phyloP scores from a whole-genome alignment of 768 basidiomycete species.

The Xerocomus brunneocitrinus region DNA sequence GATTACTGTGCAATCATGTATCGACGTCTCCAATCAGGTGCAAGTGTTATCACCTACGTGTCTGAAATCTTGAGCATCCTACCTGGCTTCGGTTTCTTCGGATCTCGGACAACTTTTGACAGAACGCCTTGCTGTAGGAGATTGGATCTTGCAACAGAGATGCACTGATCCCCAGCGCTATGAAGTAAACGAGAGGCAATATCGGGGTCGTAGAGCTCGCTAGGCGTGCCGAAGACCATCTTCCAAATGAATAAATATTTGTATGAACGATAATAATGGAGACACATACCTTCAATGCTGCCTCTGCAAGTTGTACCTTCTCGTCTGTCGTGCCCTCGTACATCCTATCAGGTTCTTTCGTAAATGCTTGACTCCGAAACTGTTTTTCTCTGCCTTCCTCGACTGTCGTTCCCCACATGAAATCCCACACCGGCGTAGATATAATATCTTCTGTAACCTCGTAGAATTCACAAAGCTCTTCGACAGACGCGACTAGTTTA shows the following conservation, averaged over 20 bases:
- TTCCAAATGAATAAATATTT: constrained; percentile 26
- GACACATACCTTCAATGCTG: constrained; percentile 59
- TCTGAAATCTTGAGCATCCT: constrained; percentile 76
- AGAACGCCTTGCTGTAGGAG: constrained; percentile 63
- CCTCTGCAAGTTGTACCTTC: constrained; percentile 53
- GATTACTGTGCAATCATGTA: constrained; percentile 45
- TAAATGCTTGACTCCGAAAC: constrained; percentile 54
- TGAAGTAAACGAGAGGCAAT: constrained; percentile 53
- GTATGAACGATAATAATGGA: background rate
- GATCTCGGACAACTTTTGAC: constrained; percentile 61
- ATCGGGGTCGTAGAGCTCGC: constrained; percentile 63
- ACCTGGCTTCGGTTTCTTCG: constrained; percentile 61
- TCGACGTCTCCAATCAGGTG: background rate
- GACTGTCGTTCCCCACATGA: constrained; percentile 65
- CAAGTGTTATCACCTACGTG: constrained; percentile 33
- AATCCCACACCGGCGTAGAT: constrained; percentile 55
- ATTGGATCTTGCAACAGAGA: constrained; percentile 52
- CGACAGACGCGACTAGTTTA: constrained; percentile 41
- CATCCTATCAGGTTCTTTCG: constrained; percentile 35
- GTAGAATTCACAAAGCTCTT: constrained; percentile 42
- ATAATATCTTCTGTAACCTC: constrained; percentile 46
- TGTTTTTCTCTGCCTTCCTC: constrained; percentile 76
- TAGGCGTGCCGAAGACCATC: constrained; percentile 76
- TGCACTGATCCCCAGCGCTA: constrained; percentile 49
- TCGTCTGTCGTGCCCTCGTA: constrained; percentile 27